A percentile compares a stretch with the other conserved stretches of the same genome.
Evolutionary conservation across 495 filamentous ascomycete genomes (phyloP).

Genomic region (Neurospora sp.): DNA sequence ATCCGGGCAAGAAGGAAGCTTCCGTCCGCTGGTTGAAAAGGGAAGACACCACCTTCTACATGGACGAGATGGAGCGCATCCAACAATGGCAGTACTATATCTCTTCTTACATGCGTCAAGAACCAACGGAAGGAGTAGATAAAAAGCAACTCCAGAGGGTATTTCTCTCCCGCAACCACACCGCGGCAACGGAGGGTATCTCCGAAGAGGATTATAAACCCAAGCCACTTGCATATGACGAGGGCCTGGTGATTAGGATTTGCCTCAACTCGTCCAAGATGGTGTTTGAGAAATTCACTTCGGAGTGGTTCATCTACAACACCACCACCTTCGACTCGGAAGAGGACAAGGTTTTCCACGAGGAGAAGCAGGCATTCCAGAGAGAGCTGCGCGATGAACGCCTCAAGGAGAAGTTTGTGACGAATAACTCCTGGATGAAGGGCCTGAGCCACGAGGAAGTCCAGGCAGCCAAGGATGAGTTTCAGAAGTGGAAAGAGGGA

Average conservation of each 20-base stretch:
- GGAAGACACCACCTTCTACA: constrained; percentile 73
- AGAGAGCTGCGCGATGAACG: constrained; percentile 49
- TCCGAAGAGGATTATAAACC: constrained; percentile 35
- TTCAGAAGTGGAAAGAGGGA: constrained; percentile 40
- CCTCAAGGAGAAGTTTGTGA: constrained; percentile 62
- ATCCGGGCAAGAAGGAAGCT: constrained; percentile 47
- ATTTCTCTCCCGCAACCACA: constrained; percentile 67
- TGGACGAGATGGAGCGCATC: constrained; percentile 47
- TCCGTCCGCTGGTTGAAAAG: constrained; percentile 62
- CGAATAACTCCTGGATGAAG: constrained; percentile 69
- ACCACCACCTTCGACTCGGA: constrained; percentile 18
- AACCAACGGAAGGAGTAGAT: constrained; percentile 78
- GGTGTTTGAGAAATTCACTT: constrained; percentile 61
- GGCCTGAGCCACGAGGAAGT: constrained; percentile 61
- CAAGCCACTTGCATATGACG: constrained; percentile 53
- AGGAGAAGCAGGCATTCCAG: constrained; percentile 39
- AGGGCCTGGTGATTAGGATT: constrained; percentile 70
- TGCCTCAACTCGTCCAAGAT: constrained; percentile 75
- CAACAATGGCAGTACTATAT: constrained; percentile 86
- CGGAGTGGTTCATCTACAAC: constrained; percentile 42
- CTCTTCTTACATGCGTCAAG: constrained; percentile 75
- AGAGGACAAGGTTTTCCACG: constrained; percentile 25
- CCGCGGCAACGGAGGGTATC: constrained; percentile 38
- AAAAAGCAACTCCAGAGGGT: constrained; percentile 53
- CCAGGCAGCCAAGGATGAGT: constrained; percentile 55